These are phyloP conservation scores for Cryptococcus sp. DNA, from an alignment of 1,284 basidiomycete species.

Conservation along the genomic window DNA sequence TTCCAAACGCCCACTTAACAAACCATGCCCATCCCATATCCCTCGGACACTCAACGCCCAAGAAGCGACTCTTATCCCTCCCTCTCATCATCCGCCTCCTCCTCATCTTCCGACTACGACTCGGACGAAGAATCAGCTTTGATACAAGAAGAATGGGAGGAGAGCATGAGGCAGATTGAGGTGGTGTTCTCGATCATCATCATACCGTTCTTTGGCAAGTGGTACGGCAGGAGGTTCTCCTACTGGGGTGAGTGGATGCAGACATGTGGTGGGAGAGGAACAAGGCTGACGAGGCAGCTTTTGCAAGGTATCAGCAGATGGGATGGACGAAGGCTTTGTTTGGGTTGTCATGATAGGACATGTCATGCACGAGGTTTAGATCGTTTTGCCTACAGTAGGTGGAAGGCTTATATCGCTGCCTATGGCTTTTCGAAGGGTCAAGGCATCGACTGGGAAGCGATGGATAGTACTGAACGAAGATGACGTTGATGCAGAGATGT, in stretches of 20 bases:
- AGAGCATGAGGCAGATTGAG: constrained; percentile 75
- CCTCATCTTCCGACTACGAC: constrained; percentile 53
- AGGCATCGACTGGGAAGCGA: no score
- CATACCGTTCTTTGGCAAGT: constrained; percentile 80
- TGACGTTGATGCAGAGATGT: no score
- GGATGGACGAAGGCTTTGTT: constrained; percentile 20
- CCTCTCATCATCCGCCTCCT: constrained; percentile 25
- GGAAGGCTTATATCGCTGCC: no score
- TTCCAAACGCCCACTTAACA: no score
- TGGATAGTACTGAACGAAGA: no score
- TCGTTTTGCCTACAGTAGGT: no score
- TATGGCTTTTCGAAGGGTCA: no score
- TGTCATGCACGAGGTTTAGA: no score
- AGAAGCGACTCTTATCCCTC: constrained; percentile 10
- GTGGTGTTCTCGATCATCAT: constrained; percentile 72
- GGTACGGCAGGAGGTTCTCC: constrained; percentile 76
- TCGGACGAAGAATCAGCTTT: constrained; percentile 61
- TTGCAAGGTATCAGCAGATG: constrained; percentile 20
- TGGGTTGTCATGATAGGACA: constrained; percentile 14
- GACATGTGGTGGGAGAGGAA: not conserved
- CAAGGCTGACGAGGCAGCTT: constrained; percentile 11
- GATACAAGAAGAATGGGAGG: constrained; percentile 87
- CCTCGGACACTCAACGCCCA: constrained; percentile 2
- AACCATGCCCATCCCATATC: constrained; percentile 37
- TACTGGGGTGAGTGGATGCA: constrained; percentile 75